Evolutionary conservation across 1,284 basidiomycete genomes (phyloP).

Genomic region (Lentinula novae-zelandiae): DNA sequence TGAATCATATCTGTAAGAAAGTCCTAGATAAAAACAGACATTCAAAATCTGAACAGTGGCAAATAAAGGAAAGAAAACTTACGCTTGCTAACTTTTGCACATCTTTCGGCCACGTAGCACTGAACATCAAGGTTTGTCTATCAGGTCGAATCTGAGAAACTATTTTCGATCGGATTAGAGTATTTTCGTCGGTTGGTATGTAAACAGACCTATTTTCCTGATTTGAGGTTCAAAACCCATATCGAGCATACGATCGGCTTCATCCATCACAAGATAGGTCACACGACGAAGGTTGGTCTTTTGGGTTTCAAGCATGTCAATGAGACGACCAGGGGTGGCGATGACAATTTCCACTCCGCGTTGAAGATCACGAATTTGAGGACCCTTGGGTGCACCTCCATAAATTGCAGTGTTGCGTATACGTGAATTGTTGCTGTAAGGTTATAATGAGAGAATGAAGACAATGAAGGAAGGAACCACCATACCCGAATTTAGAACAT

Average conservation of each 20-base stretch:
- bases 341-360: conserved; percentile 97
- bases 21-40: conserved; percentile 54
- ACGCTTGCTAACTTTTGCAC: conserved; percentile 95
- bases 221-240: conserved; percentile 99
- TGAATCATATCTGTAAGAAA: conserved; percentile 97
- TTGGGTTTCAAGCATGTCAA: conserved; percentile 93
- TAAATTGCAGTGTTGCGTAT: conserved; percentile 99
- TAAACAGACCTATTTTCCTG: conserved; percentile 54
- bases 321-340: conserved; percentile 88
- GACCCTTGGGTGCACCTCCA: conserved; percentile 97
- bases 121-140: conserved; percentile 96
- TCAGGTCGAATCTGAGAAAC: conserved; percentile 95
- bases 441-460: conserved; percentile 11
- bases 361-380: conserved; percentile 96
- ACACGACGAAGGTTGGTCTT: conserved; percentile 96
- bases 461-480: conserved; percentile 6
- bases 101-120: conserved; percentile 99
- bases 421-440: conserved; percentile 77
- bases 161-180: conserved; percentile 39
- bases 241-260: conserved; percentile 97
- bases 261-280: conserved; percentile 99
- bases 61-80: conserved; percentile 16
- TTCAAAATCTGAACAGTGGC: conserved; percentile 2
- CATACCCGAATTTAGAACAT: conserved; percentile 94
- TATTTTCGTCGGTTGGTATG: not conserved